Base-by-base conservation (phyloP, 2,329 filamentous ascomycete genomes). In the Alternaria brassicicola region DNA sequence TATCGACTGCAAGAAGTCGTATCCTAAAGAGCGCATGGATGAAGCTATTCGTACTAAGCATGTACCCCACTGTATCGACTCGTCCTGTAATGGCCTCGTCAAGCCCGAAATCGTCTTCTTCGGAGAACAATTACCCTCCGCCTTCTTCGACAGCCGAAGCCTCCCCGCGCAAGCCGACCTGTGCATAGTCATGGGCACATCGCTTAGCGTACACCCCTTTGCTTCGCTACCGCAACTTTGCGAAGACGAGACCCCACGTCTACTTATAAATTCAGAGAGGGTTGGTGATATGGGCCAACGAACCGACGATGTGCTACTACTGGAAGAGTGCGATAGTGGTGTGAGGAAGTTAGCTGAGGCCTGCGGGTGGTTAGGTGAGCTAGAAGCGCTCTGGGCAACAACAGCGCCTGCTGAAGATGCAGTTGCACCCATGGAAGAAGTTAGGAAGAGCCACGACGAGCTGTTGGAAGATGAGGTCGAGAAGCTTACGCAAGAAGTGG, bases 81-180 rank as follows among this genome's bases (percentile, higher is more conserved):
- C 80, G 8, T 74, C 79, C 19, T 98, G 94, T 74, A 81, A 84
- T 33, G 93, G 93, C 0, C 80, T 95, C 2, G 92, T 97, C 35
- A 97, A 97, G 79, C 93, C 93, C 0, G 92, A 97, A 69, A 97
- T 97, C 72, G 92, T 96, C 31, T 97, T 97, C 79, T 97, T 97
- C 68, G 93, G 93, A 49, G 93, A 96, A 73, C 77, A 85, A 1
- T 78, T 93, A 3, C 91, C 91, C 0, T 75, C 79, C 6, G 78
- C 78, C 0, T 96, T 96, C 77, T 88, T 89, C 71, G 73, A 78
- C 6, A 87, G 86, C 57, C 79, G 81, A 26, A 73, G 80, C 38
- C 76, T 89, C 12, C 84, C 86, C 0, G 79, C 78, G 2, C 78
- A 84, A 68, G 90, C 92, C 0, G 92, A 97, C 72, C 79, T 97